phyloP scores from a whole-genome alignment of 1,284 basidiomycete genomes.

The Meira nashicola region DNA sequence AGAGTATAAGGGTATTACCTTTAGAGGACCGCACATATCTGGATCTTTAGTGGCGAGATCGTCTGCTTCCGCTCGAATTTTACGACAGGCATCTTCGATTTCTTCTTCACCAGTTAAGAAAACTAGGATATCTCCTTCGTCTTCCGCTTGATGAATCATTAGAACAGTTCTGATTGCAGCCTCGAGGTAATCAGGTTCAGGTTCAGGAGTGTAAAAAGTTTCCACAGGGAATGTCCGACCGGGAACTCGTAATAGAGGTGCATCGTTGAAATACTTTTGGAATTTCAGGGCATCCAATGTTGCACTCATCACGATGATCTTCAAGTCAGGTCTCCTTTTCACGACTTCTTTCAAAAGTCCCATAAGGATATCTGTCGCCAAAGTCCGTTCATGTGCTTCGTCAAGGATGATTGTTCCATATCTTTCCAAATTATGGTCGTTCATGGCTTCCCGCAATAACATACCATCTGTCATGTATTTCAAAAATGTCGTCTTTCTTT shows the following conservation, averaged over 20 bases:
- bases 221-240: conserved; percentile 95
- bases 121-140: conserved; percentile 83
- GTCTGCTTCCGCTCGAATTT: conserved; percentile 1
- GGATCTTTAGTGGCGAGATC: conserved; percentile 37
- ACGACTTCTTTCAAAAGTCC: conserved; percentile 74
- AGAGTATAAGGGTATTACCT: conserved; percentile 88
- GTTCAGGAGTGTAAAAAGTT: conserved; percentile 88
- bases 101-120: conserved; percentile 98
- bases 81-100: conserved; percentile 59
- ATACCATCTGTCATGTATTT: conserved; percentile 98
- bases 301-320: conserved; percentile 97
- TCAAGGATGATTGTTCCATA: conserved; percentile 98
- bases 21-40: conserved; percentile 62
- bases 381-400: conserved; percentile 95
- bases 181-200: conserved; percentile 93
- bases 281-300: conserved; percentile 96
- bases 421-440: conserved; percentile 78
- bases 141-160: conserved; percentile 95
- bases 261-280: conserved; percentile 87
- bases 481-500: conserved; percentile 37
- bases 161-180: conserved; percentile 93
- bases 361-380: conserved; percentile 98
- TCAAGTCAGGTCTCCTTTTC: conserved; percentile 77
- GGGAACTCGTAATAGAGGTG: conserved; percentile 90
- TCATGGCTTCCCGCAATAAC: conserved; percentile 90